Evolutionary conservation across 805 yeast genomes (phyloP), one percentile per base, ranked within the genome.

Genomic region (Candida berthetii): DNA sequence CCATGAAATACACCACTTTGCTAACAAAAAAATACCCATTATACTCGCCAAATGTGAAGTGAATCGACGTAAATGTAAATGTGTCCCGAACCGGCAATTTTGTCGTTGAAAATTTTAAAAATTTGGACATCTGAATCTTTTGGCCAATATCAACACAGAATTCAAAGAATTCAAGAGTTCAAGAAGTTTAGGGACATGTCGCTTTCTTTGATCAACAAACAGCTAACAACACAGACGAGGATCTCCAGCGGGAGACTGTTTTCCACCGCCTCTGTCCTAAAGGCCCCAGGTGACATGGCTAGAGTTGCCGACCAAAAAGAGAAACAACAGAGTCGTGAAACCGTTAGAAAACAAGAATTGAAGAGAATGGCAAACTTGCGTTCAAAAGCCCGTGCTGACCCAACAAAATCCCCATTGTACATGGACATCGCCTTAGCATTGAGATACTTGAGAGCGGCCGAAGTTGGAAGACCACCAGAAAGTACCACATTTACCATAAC

Each of bases 361-460:
- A 63, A 67, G 48, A 61, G 57, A 46, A 51, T 61, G 52, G 60
- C 65, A 4, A 61, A 60, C 38, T 58, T 60, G 40, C 63, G 64
- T 52, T 55, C 59, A 2, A 54, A 56, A 35, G 74, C 74, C n/a
- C 65, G 64, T 44, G 48, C 50, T 15, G 64, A 69, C 16, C 65
- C 81, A 60, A 46, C 72, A 71, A 44, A 64, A 49, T 58, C 62
- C 48, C 90, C 90, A 2, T 66, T 84, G 41, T 82, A 78, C 56
- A 78, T 85, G 84, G 80, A 77, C 38, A 70, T 88, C 7, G 76
- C 85, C 6, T 62, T 66, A 25, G 96, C 97, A 1, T 61, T 88
- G 60, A 73, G 85, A 52, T 89, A 80, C 55, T 58, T 91, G 42
- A 72, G 96, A 48, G 96, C 98, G 0, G 78, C 89, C 5, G 96